These are phyloP conservation scores for Chrysochromulina tobinii DNA, from an alignment of 78 protist species.

Conservation along the genomic window DNA sequence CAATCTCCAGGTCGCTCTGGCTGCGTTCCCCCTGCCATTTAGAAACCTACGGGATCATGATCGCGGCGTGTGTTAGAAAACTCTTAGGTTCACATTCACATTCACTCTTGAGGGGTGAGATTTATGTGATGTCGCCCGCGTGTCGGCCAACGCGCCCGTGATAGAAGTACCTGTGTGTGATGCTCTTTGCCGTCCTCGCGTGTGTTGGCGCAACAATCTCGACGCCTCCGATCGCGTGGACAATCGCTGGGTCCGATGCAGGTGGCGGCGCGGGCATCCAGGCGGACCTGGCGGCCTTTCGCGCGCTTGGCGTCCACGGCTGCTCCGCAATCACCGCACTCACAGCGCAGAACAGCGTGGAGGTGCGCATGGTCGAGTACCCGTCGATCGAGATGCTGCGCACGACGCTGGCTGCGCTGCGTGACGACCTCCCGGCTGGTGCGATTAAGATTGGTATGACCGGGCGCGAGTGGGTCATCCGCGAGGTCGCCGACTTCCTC, in stretches of 20 bases:
- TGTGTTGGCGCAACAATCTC: too few relatives aligned
- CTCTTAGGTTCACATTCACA: too few relatives aligned
- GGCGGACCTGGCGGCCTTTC: not conserved
- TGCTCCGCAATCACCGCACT: slow-evolving; percentile 8
- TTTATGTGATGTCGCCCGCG: too few relatives aligned
- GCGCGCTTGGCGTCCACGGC: slow-evolving; percentile 14
- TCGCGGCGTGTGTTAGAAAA: too few relatives aligned
- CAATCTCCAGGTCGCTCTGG: too few relatives aligned
- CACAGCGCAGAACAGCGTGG: slow-evolving; percentile 14
- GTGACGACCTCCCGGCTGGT: slow-evolving; percentile 19
- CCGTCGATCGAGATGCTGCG: not conserved
- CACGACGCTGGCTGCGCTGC: not conserved
- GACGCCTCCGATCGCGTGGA: not conserved
- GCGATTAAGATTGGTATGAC: slow-evolving; percentile 58
- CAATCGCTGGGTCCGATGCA: slow-evolving; percentile 30
- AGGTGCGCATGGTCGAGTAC: slow-evolving; percentile 8
- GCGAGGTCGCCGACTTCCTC: not conserved
- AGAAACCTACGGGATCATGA: too few relatives aligned
- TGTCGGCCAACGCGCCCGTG: too few relatives aligned
- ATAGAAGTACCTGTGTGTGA: too few relatives aligned
- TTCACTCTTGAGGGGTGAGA: too few relatives aligned
- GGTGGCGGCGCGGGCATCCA: slow-evolving; percentile 43
- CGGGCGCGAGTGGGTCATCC: not conserved
- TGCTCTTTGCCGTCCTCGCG: too few relatives aligned
- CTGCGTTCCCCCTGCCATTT: too few relatives aligned